phyloP scores from a whole-genome alignment of 2,329 filamentous ascomycete genomes.

The Tolypocladium endophyticum region DNA sequence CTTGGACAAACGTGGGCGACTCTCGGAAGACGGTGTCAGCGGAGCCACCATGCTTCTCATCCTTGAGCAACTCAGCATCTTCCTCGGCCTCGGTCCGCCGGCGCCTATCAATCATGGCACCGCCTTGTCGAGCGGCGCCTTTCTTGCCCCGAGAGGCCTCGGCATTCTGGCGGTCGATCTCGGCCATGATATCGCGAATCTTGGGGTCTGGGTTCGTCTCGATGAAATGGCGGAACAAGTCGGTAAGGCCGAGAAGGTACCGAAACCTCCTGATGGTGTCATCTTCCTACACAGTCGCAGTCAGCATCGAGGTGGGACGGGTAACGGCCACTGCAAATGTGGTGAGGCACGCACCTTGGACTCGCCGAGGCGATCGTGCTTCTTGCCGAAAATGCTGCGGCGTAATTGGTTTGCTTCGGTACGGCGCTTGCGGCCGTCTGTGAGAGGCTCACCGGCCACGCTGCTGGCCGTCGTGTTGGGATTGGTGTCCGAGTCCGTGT shows the following conservation, averaged over 20 bases:
- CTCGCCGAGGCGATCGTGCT: slow-evolving; percentile 83
- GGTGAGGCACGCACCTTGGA: slow-evolving; percentile 58
- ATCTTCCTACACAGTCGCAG: slow-evolving; percentile 58
- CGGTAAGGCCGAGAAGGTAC: slow-evolving; percentile 88
- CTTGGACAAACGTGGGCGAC: slow-evolving; percentile 80
- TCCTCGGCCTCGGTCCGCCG: slow-evolving; percentile 95
- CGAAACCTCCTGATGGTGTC: slow-evolving; percentile 90
- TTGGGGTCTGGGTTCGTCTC: slow-evolving; percentile 93
- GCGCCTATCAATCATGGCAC: slow-evolving; percentile 65
- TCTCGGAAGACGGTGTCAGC: slow-evolving; percentile 89
- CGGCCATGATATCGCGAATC: slow-evolving; percentile 84
- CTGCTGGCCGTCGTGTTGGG: slow-evolving; percentile 71
- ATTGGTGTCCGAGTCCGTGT: slow-evolving; percentile 56
- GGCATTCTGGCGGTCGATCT: slow-evolving; percentile 88
- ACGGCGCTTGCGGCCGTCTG: slow-evolving; percentile 75
- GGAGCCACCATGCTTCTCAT: slow-evolving; percentile 79
- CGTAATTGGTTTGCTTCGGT: slow-evolving; percentile 83
- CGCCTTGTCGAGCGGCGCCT: slow-evolving; percentile 68
- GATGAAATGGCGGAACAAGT: slow-evolving; percentile 97
- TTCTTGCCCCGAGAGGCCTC: slow-evolving; percentile 64
- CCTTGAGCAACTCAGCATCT: slow-evolving; percentile 76
- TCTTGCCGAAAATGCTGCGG: slow-evolving; percentile 87
- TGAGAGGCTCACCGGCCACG: slow-evolving; percentile 61
- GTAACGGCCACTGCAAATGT: neutral
- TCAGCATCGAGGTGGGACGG: neutral